Percentiles rank a stretch among this genome's conserved stretches.
Evolutionary conservation across 1,284 basidiomycete genomes (phyloP).

Genomic region (Fomitopsis palustris): DNA sequence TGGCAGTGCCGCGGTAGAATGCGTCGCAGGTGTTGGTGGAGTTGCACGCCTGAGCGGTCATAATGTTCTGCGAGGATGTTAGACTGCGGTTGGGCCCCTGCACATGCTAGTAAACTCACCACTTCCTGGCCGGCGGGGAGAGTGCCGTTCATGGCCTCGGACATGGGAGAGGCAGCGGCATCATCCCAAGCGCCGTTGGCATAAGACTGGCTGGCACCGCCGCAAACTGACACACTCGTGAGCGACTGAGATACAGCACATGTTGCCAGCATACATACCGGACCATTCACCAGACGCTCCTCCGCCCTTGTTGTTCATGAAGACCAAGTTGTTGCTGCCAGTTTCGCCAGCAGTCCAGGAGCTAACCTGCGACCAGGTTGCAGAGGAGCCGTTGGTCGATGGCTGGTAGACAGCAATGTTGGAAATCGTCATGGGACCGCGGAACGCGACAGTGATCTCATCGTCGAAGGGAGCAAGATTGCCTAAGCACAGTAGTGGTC

Average conservation of each 20-base stretch:
- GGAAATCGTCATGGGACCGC: conserved; percentile 28
- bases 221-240: conserved; percentile 9
- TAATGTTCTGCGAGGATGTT: conserved; percentile 2
- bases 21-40: conserved; percentile 18
- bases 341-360: conserved; percentile 17
- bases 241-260: background rate
- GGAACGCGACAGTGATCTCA: conserved; percentile 28
- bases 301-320: conserved; percentile 31
- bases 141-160: conserved; percentile 9
- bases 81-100: background rate
- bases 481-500: conserved; percentile 5
- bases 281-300: conserved; percentile 25
- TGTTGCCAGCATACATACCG: conserved; percentile 14
- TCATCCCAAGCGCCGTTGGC: conserved; percentile 18
- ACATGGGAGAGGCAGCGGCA: conserved; percentile 13
- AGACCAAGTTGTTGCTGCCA: conserved; percentile 23
- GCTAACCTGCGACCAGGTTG: conserved; percentile 24
- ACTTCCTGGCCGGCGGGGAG: conserved; percentile 16
- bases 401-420: conserved; percentile 32
- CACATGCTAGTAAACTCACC: conserved; percentile 4
- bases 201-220: conserved; percentile 21
- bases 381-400: conserved; percentile 10
- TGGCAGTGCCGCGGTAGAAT: conserved; percentile 29
- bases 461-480: conserved; percentile 31
- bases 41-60: conserved; percentile 7